Evolutionary conservation across 345 rosid genomes (phyloP).

Genomic region (Pistacia vera): DNA sequence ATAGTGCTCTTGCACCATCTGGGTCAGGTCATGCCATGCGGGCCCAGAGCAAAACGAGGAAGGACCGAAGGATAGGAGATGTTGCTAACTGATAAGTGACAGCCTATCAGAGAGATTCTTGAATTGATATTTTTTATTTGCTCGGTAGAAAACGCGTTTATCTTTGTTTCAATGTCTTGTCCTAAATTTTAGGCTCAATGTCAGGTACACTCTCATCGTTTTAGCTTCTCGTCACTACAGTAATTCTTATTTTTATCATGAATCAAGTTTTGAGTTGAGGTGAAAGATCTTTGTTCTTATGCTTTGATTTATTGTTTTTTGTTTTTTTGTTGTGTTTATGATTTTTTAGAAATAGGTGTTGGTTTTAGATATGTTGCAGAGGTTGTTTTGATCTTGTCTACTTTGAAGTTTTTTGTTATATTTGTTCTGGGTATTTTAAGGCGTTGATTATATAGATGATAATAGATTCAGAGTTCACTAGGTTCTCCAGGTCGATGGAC

Average conservation of each 20-base stretch:
- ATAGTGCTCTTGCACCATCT: too few relatives aligned
- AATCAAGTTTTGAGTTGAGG: too few relatives aligned
- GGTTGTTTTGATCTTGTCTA: neutral
- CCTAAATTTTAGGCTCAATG: neutral
- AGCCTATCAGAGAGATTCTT: too few relatives aligned
- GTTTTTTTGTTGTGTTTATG: neutral
- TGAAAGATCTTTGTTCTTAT: neutral
- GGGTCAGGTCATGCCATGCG: too few relatives aligned
- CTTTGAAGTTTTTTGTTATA: neutral
- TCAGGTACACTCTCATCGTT: neutral
- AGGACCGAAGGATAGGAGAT: too few relatives aligned
- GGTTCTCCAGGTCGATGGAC: conserved; percentile 16
- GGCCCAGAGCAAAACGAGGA: too few relatives aligned
- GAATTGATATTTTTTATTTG: neutral
- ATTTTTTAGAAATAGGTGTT: neutral
- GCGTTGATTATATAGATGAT: neutral
- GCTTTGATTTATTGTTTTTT: neutral
- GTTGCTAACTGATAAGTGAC: too few relatives aligned
- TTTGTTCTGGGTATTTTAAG: conserved; percentile 4
- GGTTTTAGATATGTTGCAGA: neutral
- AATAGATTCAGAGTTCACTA: conserved; percentile 4
- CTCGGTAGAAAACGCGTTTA: neutral
- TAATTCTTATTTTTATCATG: too few relatives aligned
- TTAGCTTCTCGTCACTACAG: too few relatives aligned
- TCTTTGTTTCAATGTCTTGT: neutral